A percentile compares a stretch with the other conserved stretches of the same genome.
These are phyloP conservation scores for Trapa bicornis DNA, from an alignment of 345 rosid genomes.

Conservation along the genomic window DNA sequence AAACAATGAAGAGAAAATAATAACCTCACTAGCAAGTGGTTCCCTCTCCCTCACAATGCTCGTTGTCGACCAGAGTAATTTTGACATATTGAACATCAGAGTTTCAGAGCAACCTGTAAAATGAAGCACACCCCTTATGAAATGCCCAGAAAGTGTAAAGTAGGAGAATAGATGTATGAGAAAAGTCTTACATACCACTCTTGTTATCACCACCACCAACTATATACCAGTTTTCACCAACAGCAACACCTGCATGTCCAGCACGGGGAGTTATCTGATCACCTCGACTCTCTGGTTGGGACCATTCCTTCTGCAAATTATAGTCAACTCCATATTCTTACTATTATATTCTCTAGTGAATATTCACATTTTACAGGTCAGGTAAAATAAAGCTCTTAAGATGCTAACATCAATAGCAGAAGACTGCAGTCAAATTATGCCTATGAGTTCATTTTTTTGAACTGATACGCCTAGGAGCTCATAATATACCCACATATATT, in stretches of 20 bases:
- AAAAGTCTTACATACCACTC: slow-evolving; percentile 36
- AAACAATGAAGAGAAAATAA: slow-evolving; percentile 6
- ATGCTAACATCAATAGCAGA: background rate
- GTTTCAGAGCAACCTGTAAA: slow-evolving; percentile 75
- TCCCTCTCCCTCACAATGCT: slow-evolving; percentile 63
- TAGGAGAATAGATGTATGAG: background rate
- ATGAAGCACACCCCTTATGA: background rate
- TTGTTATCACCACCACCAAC: slow-evolving; percentile 98
- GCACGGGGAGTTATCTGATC: slow-evolving; percentile 72
- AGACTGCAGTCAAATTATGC: background rate
- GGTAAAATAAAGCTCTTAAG: background rate
- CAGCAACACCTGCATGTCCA: slow-evolving; percentile 74
- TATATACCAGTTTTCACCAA: slow-evolving; percentile 77
- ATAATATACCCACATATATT: too few species aligned
- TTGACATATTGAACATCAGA: slow-evolving; percentile 71
- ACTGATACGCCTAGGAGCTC: background rate
- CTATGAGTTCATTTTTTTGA: too few species aligned
- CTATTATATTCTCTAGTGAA: background rate
- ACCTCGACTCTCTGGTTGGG: slow-evolving; percentile 72
- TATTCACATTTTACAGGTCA: background rate
- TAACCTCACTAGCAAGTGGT: slow-evolving; percentile 97
- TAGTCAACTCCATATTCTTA: background rate
- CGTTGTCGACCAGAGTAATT: slow-evolving; percentile 68
- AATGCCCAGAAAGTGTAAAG: background rate
- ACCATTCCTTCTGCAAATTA: slow-evolving; percentile 82